Evolutionary conservation across 192 early-diverging fungal genomes (phyloP).

Genomic region (Coemansia sp.): DNA sequence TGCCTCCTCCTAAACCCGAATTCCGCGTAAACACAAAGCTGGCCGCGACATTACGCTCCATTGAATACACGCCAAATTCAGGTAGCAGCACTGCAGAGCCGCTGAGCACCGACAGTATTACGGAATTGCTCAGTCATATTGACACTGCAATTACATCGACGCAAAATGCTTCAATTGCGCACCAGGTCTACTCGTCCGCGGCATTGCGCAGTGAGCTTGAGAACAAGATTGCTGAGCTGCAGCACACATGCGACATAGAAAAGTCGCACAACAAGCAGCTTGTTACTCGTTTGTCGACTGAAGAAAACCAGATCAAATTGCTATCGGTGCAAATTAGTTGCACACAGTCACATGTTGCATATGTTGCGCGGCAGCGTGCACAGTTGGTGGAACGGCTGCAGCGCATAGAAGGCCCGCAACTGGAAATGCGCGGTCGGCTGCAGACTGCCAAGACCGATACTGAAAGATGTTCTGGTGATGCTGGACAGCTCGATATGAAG

Average conservation of each 20-base stretch:
- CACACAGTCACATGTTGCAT: slow-evolving; percentile 28
- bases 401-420: slow-evolving; percentile 19
- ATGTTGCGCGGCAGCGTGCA: slow-evolving; percentile 32
- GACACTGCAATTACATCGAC: slow-evolving; percentile 19
- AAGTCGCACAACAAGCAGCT: slow-evolving; percentile 16
- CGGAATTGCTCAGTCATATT: slow-evolving; percentile 37
- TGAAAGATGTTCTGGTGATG: slow-evolving; percentile 10
- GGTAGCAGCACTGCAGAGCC: slow-evolving; percentile 7
- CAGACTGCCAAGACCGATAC: slow-evolving; percentile 4
- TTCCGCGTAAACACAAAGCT: slow-evolving; percentile 23
- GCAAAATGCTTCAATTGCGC: slow-evolving; percentile 4
- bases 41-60: not conserved
- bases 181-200: slow-evolving; percentile 7
- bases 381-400: slow-evolving; percentile 34
- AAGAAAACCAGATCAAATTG: slow-evolving; percentile 22
- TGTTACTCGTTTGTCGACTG: slow-evolving; percentile 10
- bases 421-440: slow-evolving; percentile 12
- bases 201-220: slow-evolving; percentile 21
- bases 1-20: not conserved
- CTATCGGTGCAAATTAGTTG: slow-evolving; percentile 19
- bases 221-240: slow-evolving; percentile 20
- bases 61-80: not conserved
- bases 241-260: slow-evolving; percentile 19
- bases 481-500: slow-evolving; percentile 26
- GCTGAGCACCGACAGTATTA: slow-evolving; percentile 32